Evolutionary conservation across 805 yeast species (phyloP).

Genomic region (Kazachstania martiniae): DNA sequence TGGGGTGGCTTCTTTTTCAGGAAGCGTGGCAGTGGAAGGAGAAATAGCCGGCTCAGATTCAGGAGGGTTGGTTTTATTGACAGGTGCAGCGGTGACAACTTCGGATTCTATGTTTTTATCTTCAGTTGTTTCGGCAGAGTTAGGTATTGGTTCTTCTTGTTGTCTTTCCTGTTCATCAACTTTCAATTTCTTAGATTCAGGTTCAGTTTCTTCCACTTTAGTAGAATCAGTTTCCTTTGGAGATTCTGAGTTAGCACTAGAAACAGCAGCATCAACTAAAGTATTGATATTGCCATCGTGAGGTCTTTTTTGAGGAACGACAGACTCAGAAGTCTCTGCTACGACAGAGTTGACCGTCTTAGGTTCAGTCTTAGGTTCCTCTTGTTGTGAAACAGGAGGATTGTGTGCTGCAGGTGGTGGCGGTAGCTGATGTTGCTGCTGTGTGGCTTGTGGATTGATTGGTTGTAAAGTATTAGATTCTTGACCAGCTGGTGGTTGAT

Average conservation of each 20-base stretch:
- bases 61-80: background rate
- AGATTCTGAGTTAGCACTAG: constrained; percentile 1
- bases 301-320: constrained; percentile 21
- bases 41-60: background rate
- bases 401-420: background rate
- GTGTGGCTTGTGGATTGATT: background rate
- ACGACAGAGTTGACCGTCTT: too few relatives aligned
- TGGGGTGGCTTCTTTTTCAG: background rate
- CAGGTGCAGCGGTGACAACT: background rate
- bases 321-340: constrained; percentile 3
- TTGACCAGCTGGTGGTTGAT: background rate
- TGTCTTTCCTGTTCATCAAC: background rate
- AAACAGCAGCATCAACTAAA: constrained; percentile 21
- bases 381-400: too few relatives aligned
- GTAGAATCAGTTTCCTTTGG: constrained; percentile 1
- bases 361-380: too few relatives aligned
- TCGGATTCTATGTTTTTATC: background rate
- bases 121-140: background rate
- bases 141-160: background rate
- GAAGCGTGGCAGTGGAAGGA: too few relatives aligned
- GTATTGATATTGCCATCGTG: constrained; percentile 23
- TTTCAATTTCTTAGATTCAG: constrained; percentile 12
- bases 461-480: background rate
- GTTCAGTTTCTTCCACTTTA: constrained; percentile 7
- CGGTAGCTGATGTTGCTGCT: background rate